phyloP scores from a whole-genome alignment of 495 filamentous ascomycete species.

The Darksidea phi region DNA sequence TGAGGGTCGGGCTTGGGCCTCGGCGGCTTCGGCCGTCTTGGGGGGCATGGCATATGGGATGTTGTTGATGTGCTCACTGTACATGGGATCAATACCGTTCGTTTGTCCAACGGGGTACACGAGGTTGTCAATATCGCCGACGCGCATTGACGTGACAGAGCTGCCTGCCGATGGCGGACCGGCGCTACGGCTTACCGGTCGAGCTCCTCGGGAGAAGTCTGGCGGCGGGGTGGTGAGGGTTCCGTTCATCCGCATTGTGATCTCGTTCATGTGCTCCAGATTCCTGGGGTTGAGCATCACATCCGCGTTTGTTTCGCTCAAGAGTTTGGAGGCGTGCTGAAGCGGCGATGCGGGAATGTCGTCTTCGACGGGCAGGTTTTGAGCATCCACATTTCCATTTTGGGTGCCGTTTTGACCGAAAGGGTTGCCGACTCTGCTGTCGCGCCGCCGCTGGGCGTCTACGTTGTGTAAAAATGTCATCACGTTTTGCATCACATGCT shows the following conservation, averaged over 20 bases:
- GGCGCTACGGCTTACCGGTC: constrained; percentile 40
- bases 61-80: constrained; percentile 88
- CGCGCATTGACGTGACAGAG: constrained; percentile 53
- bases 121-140: constrained; percentile 70
- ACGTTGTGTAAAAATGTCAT: constrained; percentile 68
- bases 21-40: constrained; percentile 54
- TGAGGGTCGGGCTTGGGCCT: constrained; percentile 49
- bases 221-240: constrained; percentile 47
- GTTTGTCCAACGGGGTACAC: constrained; percentile 89
- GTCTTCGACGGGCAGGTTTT: constrained; percentile 45
- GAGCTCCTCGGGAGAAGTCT: constrained; percentile 38
- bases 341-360: constrained; percentile 79
- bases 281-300: constrained; percentile 71
- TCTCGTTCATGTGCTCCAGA: constrained; percentile 73
- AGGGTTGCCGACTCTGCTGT: constrained; percentile 55
- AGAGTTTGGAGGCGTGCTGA: constrained; percentile 83
- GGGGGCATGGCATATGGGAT: constrained; percentile 77
- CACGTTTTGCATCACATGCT: constrained; percentile 70
- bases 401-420: constrained; percentile 44
- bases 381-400: constrained; percentile 34
- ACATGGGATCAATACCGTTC: constrained; percentile 91
- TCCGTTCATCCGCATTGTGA: constrained; percentile 58
- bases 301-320: constrained; percentile 77
- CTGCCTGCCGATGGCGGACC: constrained; percentile 51
- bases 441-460: constrained; percentile 63